A percentile compares a stretch with the other conserved stretches of the same genome.
phyloP scores from a whole-genome alignment of 441 rosid genomes.

The Gossypium gossypioides region DNA sequence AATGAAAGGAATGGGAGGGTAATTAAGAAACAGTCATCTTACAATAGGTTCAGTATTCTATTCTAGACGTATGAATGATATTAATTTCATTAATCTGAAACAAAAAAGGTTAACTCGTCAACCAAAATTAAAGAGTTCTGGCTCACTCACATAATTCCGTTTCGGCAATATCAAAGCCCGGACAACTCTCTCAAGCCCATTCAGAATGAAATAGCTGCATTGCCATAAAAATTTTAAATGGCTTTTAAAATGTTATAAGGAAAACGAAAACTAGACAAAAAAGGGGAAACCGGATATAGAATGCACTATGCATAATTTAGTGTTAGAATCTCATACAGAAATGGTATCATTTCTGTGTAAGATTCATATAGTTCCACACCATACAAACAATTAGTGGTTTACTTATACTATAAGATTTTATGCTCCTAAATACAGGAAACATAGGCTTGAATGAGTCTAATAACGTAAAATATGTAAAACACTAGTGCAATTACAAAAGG shows the following conservation, averaged over 20 bases:
- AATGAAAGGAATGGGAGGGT: neutral
- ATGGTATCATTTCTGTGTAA: neutral
- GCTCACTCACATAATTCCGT: conserved; percentile 72
- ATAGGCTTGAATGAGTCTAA: neutral
- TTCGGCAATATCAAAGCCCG: conserved; percentile 78
- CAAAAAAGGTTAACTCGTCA: conserved; percentile 1
- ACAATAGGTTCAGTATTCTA: neutral
- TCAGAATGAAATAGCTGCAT: conserved; percentile 71
- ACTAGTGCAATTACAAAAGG: neutral
- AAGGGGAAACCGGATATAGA: neutral
- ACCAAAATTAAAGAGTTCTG: neutral
- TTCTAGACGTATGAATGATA: neutral
- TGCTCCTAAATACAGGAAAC: neutral
- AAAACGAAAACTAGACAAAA: conserved; percentile 2
- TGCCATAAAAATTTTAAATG: conserved; percentile 14
- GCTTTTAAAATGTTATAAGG: neutral
- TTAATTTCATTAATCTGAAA: neutral
- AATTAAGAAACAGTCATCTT: neutral
- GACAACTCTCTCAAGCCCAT: conserved; percentile 91
- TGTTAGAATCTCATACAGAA: neutral
- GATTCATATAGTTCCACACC: neutral
- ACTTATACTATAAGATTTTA: neutral
- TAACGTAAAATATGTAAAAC: neutral
- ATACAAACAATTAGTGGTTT: neutral
- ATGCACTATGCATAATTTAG: neutral